A percentile compares a stretch with the other conserved stretches of the same genome.
Conservation (phyloP, 805 yeast species). For the Sungouiozyma ichnusensis region DNA sequence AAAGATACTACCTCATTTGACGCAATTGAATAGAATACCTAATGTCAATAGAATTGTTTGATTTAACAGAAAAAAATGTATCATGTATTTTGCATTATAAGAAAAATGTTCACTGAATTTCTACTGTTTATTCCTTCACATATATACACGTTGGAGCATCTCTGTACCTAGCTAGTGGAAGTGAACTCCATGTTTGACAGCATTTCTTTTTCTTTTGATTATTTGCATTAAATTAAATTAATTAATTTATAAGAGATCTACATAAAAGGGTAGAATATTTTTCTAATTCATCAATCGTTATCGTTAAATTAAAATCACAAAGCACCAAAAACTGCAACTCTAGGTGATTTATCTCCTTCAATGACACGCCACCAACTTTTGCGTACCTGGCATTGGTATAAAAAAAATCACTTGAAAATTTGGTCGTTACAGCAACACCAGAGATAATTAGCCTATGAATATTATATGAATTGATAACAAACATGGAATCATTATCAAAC, state of each 20-base stretch:
- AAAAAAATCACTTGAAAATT: slow-evolving; percentile 88
- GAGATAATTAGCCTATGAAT: slow-evolving; percentile 89
- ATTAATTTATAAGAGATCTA: slow-evolving; percentile 35
- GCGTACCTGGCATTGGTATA: slow-evolving; percentile 93
- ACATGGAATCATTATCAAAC: slow-evolving; percentile 30
- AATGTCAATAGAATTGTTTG: not conserved
- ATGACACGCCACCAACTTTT: slow-evolving; percentile 88
- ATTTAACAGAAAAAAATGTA: no score
- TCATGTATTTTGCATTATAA: no score
- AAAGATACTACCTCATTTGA: not conserved
- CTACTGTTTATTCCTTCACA: no score
- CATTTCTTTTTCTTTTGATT: no score
- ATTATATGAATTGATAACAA: slow-evolving; percentile 93
- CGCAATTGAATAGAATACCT: not conserved
- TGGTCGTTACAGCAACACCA: slow-evolving; percentile 91
- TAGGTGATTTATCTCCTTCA: slow-evolving; percentile 84
- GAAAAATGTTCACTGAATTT: no score
- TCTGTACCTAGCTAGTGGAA: no score
- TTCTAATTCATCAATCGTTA: slow-evolving; percentile 83
- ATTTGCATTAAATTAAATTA: no score
- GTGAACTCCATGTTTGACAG: no score
- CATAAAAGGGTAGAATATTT: slow-evolving; percentile 78
- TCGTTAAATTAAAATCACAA: slow-evolving; percentile 77
- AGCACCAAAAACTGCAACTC: slow-evolving; percentile 81
- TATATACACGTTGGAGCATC: no score